Evolutionary conservation across 345 rosid species (phyloP).

Genomic region (Melaleuca alternifolia): DNA sequence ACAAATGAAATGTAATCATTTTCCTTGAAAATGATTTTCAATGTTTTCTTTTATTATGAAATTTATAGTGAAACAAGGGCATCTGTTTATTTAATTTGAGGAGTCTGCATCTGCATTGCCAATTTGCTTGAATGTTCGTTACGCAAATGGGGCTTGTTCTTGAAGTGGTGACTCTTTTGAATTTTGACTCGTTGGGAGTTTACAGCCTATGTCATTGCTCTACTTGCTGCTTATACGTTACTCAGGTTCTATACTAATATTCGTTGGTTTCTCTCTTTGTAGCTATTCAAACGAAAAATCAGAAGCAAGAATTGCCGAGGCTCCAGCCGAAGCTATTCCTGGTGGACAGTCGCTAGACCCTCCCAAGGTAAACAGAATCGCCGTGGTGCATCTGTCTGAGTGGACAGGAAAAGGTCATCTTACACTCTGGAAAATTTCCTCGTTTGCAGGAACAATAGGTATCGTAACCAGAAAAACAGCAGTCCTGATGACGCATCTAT

Average conservation of each 20-base stretch:
- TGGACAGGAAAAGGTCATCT: neutral
- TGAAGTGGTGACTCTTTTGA: neutral
- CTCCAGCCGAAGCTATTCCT: slow-evolving; percentile 30
- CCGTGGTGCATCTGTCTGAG: neutral
- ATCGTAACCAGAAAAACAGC: neutral
- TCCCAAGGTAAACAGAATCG: slow-evolving; percentile 32
- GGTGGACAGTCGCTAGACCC: slow-evolving; percentile 16
- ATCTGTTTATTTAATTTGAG: neutral
- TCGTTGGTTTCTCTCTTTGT: neutral
- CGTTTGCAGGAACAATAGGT: neutral
- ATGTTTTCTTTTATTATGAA: neutral
- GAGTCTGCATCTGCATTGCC: neutral
- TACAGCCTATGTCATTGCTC: neutral
- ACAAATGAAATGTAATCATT: neutral
- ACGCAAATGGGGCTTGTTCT: neutral
- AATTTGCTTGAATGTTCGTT: neutral
- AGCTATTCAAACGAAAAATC: slow-evolving; percentile 73
- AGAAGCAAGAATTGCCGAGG: slow-evolving; percentile 59
- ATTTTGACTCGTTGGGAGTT: neutral
- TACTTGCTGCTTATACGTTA: neutral
- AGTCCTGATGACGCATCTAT: neutral
- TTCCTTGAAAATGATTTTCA: neutral
- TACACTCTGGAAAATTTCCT: neutral
- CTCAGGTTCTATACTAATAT: neutral
- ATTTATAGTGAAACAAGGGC: neutral